Conservation (phyloP, 2,329 filamentous ascomycete species). For the Helotiales sp. region DNA sequence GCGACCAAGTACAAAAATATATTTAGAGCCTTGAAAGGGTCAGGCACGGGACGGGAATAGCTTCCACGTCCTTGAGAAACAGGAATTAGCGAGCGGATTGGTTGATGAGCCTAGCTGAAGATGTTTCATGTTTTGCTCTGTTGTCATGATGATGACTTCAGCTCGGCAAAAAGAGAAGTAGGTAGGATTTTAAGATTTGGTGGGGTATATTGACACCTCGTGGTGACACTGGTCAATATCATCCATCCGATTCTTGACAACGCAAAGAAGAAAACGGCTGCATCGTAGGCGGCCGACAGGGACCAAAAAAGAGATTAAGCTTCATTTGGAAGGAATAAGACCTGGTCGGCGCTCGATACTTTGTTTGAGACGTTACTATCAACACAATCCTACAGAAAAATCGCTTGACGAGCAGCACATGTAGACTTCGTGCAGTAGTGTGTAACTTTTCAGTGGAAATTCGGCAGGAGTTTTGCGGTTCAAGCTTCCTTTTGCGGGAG, state of each 20-base stretch:
- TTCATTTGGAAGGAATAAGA: background rate
- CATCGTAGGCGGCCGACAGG: background rate
- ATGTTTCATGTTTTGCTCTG: conserved; percentile 12
- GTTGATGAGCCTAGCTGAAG: background rate
- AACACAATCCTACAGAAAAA: background rate
- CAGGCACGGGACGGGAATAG: conserved; percentile 1
- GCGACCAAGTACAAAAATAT: background rate
- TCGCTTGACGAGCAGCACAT: background rate
- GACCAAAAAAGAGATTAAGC: background rate
- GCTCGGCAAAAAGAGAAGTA: background rate
- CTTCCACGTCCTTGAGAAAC: background rate
- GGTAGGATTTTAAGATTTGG: background rate
- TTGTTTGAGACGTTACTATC: background rate
- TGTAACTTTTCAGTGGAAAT: background rate
- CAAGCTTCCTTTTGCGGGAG: background rate
- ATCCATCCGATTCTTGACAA: background rate
- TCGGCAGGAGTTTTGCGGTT: background rate
- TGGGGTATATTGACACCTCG: conserved; percentile 7
- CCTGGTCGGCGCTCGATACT: background rate
- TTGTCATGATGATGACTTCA: conserved; percentile 12
- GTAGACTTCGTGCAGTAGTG: background rate
- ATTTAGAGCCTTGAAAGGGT: background rate
- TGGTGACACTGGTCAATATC: background rate
- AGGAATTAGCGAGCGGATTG: background rate
- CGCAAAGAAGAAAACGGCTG: background rate